Evolutionary conservation across 805 yeast genomes (phyloP), one percentile per base, ranked within the genome.

Genomic region (Teunomyces kruisii): DNA sequence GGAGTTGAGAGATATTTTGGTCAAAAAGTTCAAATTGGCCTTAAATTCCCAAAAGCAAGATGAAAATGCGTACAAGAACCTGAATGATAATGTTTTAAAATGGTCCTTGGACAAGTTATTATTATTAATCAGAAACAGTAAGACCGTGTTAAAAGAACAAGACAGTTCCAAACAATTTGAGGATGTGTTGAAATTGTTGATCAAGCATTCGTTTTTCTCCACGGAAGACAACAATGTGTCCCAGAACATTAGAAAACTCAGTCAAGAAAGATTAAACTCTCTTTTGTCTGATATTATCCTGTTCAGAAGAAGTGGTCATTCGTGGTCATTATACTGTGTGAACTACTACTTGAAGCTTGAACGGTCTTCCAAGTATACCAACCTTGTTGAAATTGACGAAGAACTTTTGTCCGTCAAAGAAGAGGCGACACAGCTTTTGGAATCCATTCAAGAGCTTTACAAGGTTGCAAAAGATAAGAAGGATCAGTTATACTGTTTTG

Each of bases 211-310:
- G 0, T 78, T 72, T 43, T 79, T 78, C 58, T 55, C 47, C 27
- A 41, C 51, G 19, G 48, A 19, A 27, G 52, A 44, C 12, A 51
- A 38, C 35, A 50, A 44, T n/a, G 60, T 61, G 3, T 65, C 72
- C 1, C 58, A 44, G 7, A 64, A 67, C 44, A 59, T 80, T 32
- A 63, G 70, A 19, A 62, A 68, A 24, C 43, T 79, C 12, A 76
- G 84, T 2, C 76, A 72, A 44, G 89, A 84, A 35, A 78, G 90
- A 50, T 65, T 91, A 40, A 80, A 76, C 54, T 83, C 96, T 0
- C 72, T 88, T 12, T 66, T 91, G 29, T 71, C 88, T 0, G 83
- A 82, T 38, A 66, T 82, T 4, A 67, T 84, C 32, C 62, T 72
- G 24, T 54, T 65, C 19, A 67, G 70, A 42, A 69, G 80, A 50